Evolutionary conservation across 306 rosid species (phyloP).

Genomic region (Dryas octopetala): DNA sequence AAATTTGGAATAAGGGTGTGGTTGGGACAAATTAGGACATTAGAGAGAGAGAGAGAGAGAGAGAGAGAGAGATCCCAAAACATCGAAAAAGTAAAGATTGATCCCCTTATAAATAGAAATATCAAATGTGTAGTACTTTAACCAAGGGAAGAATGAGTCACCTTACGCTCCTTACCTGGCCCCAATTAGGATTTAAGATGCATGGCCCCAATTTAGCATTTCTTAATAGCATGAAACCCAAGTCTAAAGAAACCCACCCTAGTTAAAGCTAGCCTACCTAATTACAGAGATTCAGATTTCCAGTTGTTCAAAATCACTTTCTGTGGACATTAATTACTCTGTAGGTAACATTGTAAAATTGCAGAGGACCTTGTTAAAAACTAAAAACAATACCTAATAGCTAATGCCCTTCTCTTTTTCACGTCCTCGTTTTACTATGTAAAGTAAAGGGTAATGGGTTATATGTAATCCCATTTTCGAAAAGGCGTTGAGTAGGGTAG

Average conservation of each 20-base stretch:
- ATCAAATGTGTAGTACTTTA: not conserved
- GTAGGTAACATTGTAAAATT: not conserved
- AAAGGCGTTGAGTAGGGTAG: constrained; percentile 3
- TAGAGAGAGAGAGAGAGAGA: not conserved
- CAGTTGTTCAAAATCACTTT: not conserved
- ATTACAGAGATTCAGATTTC: constrained; percentile 18
- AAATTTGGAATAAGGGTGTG: no score
- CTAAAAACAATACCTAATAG: not conserved
- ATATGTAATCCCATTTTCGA: constrained; percentile 21
- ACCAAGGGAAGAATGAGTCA: constrained; percentile 13
- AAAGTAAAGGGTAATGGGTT: constrained; percentile 38
- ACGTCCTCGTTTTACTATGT: constrained; percentile 49
- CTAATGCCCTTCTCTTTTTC: constrained; percentile 12
- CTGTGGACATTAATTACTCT: not conserved
- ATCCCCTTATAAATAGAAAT: not conserved
- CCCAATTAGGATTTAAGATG: constrained; percentile 22
- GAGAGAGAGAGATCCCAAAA: not conserved
- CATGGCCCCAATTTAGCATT: constrained; percentile 43
- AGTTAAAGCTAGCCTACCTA: constrained; percentile 25
- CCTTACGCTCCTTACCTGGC: constrained; percentile 94
- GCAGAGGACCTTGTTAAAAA: not conserved
- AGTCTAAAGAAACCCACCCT: constrained; percentile 32
- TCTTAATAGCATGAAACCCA: constrained; percentile 40
- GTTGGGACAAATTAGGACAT: not conserved
- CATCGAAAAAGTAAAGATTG: not conserved